Conservation (phyloP, 2,329 filamentous ascomycete species). For the Neonectria punicea region DNA sequence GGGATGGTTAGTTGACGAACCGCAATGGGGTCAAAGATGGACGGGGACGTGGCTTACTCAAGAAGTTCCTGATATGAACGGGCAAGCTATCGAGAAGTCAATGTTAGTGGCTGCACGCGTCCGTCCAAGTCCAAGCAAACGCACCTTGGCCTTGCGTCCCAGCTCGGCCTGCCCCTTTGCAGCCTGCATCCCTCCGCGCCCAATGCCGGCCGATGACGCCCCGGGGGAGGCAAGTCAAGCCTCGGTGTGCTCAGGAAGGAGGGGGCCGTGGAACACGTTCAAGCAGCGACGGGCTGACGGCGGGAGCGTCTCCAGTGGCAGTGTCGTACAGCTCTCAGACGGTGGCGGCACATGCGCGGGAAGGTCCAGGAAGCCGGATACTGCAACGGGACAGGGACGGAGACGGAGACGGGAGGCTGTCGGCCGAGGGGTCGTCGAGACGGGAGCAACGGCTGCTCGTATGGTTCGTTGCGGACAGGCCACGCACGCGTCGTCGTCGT, state of each 20-base stretch:
- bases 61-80: conserved; percentile 96
- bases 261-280: conserved; percentile 18
- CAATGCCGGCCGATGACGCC: conserved; percentile 38
- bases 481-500: conserved; percentile 24
- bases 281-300: conserved; percentile 20
- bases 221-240: conserved; percentile 32
- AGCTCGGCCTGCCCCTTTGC: conserved; percentile 68
- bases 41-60: conserved; percentile 71
- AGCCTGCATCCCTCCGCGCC: conserved; percentile 60
- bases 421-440: neutral
- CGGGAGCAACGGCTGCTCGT: conserved; percentile 2
- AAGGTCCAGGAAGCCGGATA: conserved; percentile 13
- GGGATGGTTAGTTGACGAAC: conserved; percentile 20
- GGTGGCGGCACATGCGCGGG: conserved; percentile 37
- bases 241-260: conserved; percentile 11
- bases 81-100: conserved; percentile 73
- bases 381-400: neutral
- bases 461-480: conserved; percentile 19
- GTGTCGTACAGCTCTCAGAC: conserved; percentile 34
- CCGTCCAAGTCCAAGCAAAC: conserved; percentile 24
- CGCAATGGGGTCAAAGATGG: neutral
- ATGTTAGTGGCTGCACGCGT: conserved; percentile 8
- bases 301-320: conserved; percentile 33
- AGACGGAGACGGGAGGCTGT: conserved; percentile 4
- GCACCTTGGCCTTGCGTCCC: conserved; percentile 71